Percentiles rank a stretch among this genome's conserved stretches.
Evolutionary conservation across 108 stramenopile species (phyloP).

Genomic region (Fistulifera solaris): DNA sequence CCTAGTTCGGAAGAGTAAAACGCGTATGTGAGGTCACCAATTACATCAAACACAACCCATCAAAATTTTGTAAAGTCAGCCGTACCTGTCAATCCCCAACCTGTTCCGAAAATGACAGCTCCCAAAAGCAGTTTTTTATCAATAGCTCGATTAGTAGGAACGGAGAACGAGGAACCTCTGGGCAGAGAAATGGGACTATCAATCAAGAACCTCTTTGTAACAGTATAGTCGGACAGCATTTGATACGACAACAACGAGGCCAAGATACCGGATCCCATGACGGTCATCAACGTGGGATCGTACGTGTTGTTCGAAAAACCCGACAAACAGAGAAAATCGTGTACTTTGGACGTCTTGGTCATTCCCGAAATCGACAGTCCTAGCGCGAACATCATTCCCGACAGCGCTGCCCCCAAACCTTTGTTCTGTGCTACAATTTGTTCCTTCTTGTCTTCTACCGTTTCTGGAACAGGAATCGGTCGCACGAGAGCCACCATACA

Average conservation of each 20-base stretch:
- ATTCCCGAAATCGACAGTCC: conserved; percentile 64
- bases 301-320: conserved; percentile 44
- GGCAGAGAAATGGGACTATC: neutral
- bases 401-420: no score
- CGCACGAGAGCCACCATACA: conserved; percentile 15
- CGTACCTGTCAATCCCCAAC: conserved; percentile 39
- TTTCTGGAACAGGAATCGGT: no score
- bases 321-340: conserved; percentile 52
- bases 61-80: no score
- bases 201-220: neutral
- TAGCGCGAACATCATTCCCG: conserved; percentile 28
- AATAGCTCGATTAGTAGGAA: conserved; percentile 31
- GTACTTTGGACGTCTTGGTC: conserved; percentile 50
- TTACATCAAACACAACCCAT: no score
- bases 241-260: conserved; percentile 52
- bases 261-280: conserved; percentile 68
- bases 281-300: conserved; percentile 71
- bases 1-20: no score
- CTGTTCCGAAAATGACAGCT: conserved; percentile 34
- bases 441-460: no score
- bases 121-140: conserved; percentile 37
- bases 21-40: no score
- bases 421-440: no score
- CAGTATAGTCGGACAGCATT: conserved; percentile 35
- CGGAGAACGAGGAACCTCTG: conserved; percentile 13